Base-by-base conservation (phyloP, 2,329 filamentous ascomycete genomes). In the Basipetospora sp. region DNA sequence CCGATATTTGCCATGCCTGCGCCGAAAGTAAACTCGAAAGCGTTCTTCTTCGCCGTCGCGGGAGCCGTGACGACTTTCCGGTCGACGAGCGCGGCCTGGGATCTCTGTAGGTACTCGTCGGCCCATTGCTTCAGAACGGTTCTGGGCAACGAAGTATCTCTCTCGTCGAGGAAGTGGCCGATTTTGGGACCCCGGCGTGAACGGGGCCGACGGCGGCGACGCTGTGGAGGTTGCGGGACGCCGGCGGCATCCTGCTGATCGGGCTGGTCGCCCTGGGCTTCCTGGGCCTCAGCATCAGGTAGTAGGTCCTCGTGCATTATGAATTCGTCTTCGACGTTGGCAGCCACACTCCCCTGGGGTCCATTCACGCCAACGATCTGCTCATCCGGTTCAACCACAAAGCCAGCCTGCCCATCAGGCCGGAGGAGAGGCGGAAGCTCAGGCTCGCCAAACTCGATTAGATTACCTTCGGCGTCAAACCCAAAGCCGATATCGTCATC, bases 381-480 rank as follows among this genome's bases (percentile, higher is more conserved):
- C 14, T 39, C 20, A 31, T 31, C 38, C 9, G 31, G 33, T 16
- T 35, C 26, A 4, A 41, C 31, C 3, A 46, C 29, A 4, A 40
- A 41, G 14, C 32, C 33, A 14, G 36, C 43, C 5, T 19, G 13
- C 4, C 5, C 5, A 14, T 34, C 31, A 16, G 16, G 28, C 17
- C 38, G 44, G 25, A 53, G 57, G 18, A 66, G 50, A 14, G 50
- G 50, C 25, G 67, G 67, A 22, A 71, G 50, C 26, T 65, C 60
- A 15, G 54, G 54, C 6, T 25, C 62, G 10, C 53, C 42, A 3
- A 60, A 44, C 17, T 56, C 56, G 29, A 67, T 45, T 26, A 71
- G 48, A 41, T 70, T 70, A 27, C 69, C 69, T 8, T 70, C 51
- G 17, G 53, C 60, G 42, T 71, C 68, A 37, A 73, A 63, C n/a